phyloP scores from a whole-genome alignment of 2,329 filamentous ascomycete species.

The Aspergillus intermedius region DNA sequence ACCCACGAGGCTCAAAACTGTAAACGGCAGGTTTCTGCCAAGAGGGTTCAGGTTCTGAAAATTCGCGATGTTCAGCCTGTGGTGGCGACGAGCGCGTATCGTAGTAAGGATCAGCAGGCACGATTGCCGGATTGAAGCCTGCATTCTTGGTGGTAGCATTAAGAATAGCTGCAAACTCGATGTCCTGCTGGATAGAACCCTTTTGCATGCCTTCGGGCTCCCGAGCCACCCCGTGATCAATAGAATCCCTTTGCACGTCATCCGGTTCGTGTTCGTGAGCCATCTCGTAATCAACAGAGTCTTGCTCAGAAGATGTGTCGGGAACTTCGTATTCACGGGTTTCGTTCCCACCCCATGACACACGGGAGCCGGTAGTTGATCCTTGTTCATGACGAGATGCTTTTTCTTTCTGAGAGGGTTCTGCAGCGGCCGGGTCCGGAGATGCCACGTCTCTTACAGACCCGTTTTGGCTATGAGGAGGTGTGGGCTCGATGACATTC shows the following conservation, averaged over 20 bases:
- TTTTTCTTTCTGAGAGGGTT: slow-evolving; percentile 40
- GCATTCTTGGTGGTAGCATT: slow-evolving; percentile 63
- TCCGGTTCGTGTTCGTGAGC: slow-evolving; percentile 5
- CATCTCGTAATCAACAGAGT: slow-evolving; percentile 21
- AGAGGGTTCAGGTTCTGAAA: slow-evolving; percentile 41
- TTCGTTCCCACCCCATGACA: slow-evolving; percentile 60
- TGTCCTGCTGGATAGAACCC: slow-evolving; percentile 35
- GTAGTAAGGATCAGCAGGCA: slow-evolving; percentile 60
- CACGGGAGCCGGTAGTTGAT: slow-evolving; percentile 43
- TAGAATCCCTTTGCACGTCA: slow-evolving; percentile 1
- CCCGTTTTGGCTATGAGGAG: slow-evolving; percentile 43
- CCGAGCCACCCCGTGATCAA: slow-evolving; percentile 2
- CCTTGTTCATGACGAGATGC: slow-evolving; percentile 20
- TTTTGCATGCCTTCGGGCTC: slow-evolving; percentile 43
- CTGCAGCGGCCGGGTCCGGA: slow-evolving; percentile 26
- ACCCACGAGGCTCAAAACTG: slow-evolving; percentile 34
- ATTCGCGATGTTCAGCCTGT: slow-evolving; percentile 50
- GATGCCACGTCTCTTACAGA: slow-evolving; percentile 28
- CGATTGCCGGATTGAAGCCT: slow-evolving; percentile 64
- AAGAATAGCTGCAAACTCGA: slow-evolving; percentile 63
- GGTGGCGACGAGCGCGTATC: slow-evolving; percentile 59
- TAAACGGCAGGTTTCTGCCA: slow-evolving; percentile 46
- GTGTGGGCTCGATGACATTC: slow-evolving; percentile 53
- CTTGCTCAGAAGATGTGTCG: slow-evolving; percentile 32
- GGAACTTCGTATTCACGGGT: slow-evolving; percentile 59